Percentiles rank a stretch among this genome's conserved stretches.
These are phyloP conservation scores for Trichocladium antarcticum DNA, from an alignment of 495 filamentous ascomycete species.

Conservation along the genomic window DNA sequence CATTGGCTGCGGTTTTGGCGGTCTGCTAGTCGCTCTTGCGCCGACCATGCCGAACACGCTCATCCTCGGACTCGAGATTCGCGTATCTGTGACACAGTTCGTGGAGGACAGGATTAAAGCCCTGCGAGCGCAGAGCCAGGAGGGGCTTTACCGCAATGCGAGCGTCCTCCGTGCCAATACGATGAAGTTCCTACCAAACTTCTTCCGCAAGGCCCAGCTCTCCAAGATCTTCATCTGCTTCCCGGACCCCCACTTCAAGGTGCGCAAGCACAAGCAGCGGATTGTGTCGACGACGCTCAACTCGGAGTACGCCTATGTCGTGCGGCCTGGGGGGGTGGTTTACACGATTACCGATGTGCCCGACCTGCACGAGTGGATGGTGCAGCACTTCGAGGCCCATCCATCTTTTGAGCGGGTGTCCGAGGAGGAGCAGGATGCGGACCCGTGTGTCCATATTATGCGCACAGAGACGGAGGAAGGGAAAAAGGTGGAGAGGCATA, in stretches of 20 bases:
- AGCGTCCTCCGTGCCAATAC: constrained; percentile 80
- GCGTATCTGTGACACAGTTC: constrained; percentile 76
- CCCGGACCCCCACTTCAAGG: constrained; percentile 96
- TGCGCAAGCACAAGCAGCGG: constrained; percentile 88
- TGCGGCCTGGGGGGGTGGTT: constrained; percentile 70
- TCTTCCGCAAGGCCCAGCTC: constrained; percentile 69
- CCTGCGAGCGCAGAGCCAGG: constrained; percentile 54
- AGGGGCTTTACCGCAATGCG: constrained; percentile 70
- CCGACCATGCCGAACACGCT: constrained; percentile 71
- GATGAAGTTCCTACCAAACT: constrained; percentile 98
- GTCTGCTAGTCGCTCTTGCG: constrained; percentile 74
- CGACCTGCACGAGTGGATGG: constrained; percentile 88
- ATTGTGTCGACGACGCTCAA: constrained; percentile 83
- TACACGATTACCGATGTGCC: constrained; percentile 98
- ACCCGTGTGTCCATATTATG: constrained; percentile 75
- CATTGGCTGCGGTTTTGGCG: constrained; percentile 94
- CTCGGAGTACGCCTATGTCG: constrained; percentile 84
- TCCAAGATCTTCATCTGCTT: constrained; percentile 94
- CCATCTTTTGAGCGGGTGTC: constrained; percentile 53
- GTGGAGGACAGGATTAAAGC: constrained; percentile 76
- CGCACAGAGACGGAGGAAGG: constrained; percentile 84
- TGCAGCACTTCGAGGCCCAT: constrained; percentile 66
- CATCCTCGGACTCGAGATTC: constrained; percentile 76
- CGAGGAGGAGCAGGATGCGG: constrained; percentile 55
- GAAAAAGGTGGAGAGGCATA: constrained; percentile 89